Evolutionary conservation across 345 rosid species (phyloP), one percentile per base, ranked within the genome.

Genomic region (Populus euphratica): DNA sequence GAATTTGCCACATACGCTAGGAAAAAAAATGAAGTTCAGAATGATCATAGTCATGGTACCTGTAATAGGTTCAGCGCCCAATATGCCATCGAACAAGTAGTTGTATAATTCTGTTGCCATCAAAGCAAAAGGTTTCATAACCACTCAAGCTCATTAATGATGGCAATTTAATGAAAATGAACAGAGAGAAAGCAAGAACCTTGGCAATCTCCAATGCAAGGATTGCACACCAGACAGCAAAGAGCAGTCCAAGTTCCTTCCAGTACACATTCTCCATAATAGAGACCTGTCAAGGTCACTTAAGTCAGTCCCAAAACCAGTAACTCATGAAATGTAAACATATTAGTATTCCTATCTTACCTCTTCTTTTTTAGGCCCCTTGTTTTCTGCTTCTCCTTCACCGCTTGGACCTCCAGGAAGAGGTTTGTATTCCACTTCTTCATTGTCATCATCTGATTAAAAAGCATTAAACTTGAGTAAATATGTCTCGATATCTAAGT

Each of bases 21-120:
- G 18, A 31, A 50, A 64, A 64, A 18, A 18, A 6, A 39, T 5
- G 11, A 10, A 35, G 9, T 35, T 73, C 31, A 17, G n/a, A 41
- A 72, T 23, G 21, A 54, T 63, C 72, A 67, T 25, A 35, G 25
- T 54, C 33, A 35, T 23, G 35, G 2, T 82, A 91, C 96, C 95
- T 93, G 93, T 73, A 87, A 69, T 77, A 91, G 66, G 77, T 93
- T 93, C 68, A 85, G 49, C 44, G 87, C 86, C 96, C 94, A 93
- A 76, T 91, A 93, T 64, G 76, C 73, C 71, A 73, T 64, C 18
- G 94, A 91, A 81, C 97, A 93, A 75, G 86, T 86, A 43, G 91
- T 20, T 73, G 90, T 54, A 18, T 85, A 68, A 72, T 74, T 86
- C 92, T 91, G 93, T 83, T 66, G 47, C 80, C 84, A 82, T 39